Evolutionary conservation across 805 yeast species (phyloP), one percentile per base, ranked within the genome.

Genomic region (Lachancea waltii): DNA sequence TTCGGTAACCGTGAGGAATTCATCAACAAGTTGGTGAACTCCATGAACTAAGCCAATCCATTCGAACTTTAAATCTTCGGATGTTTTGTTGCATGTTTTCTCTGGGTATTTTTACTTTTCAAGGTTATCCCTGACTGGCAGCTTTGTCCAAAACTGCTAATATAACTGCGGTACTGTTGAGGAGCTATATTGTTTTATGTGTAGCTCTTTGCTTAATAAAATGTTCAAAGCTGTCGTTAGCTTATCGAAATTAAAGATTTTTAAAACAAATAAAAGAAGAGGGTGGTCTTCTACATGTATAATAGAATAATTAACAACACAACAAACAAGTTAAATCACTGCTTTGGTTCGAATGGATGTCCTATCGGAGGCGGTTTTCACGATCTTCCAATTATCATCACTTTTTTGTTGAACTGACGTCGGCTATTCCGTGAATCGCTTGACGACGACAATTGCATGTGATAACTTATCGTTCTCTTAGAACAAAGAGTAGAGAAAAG

Each of bases 1-100:
- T 79, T 86, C 71, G 95, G 95, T 83, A 86, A 86, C 94, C 84
- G 95, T 75, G 95, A 86, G 77, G 81, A 85, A 64, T 82, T 76
- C 85, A 86, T 86, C 74, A 86, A 86, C 82, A 81, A 83, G 69
- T 82, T 86, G 72, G 85, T 85, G 67, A 84, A 85, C 77, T 82
- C 85, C 69, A 84, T 83, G 92, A 83, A 81, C 86, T 84, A 83
- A 74, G 65, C 62, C 49, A 40, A 7, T 15, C 11, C 22, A n/a
- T 15, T 11, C 15, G 11, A 16, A 4, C 17, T 13, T 15, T n/a
- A n/a, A n/a, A n/a, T n/a, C n/a, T n/a, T n/a, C n/a, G n/a, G n/a
- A n/a, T n/a, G n/a, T n/a, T 11, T 23, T 23, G 5, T 11, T 13
- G 26, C 26, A 7, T 7, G 13, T 23, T 11, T 23, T 23, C 13